phyloP scores from a whole-genome alignment of 306 rosid genomes.

The Carpinus fangiana region DNA sequence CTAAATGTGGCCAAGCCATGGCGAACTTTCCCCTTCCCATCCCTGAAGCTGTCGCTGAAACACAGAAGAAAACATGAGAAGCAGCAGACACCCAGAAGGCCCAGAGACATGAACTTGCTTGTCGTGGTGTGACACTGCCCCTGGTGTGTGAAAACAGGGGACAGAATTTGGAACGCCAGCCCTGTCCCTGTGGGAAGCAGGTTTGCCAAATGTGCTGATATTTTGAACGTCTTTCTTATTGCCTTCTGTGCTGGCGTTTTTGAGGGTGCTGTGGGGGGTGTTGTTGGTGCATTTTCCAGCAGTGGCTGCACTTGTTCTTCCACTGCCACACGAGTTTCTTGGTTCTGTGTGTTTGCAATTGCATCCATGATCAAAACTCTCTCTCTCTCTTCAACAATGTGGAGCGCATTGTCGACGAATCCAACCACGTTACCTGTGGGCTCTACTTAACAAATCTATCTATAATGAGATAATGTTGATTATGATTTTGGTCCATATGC shows the following conservation, averaged over 20 bases:
- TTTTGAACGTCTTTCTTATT: slow-evolving; percentile 66
- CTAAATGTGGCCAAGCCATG: slow-evolving; percentile 59
- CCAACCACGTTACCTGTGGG: too few species aligned
- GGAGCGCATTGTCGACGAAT: too few species aligned
- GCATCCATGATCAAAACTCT: slow-evolving; percentile 25
- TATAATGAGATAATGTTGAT: too few species aligned
- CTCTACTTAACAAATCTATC: too few species aligned
- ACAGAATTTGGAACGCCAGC: slow-evolving; percentile 54
- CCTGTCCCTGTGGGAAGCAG: slow-evolving; percentile 81
- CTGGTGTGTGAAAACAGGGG: slow-evolving; percentile 59
- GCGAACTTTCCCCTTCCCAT: slow-evolving; percentile 59
- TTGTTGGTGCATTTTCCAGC: slow-evolving; percentile 29
- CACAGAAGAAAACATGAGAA: slow-evolving; percentile 56
- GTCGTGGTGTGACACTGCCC: slow-evolving; percentile 49
- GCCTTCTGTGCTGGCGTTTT: slow-evolving; percentile 65
- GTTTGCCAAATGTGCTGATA: slow-evolving; percentile 64
- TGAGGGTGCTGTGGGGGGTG: neutral
- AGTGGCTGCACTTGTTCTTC: slow-evolving; percentile 37
- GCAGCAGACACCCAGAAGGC: slow-evolving; percentile 53
- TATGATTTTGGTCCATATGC: too few species aligned
- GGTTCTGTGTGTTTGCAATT: neutral
- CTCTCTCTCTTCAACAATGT: too few species aligned
- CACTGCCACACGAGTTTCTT: neutral
- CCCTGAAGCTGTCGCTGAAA: slow-evolving; percentile 75
- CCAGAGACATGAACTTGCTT: slow-evolving; percentile 44